Evolutionary conservation across 73 alveolate species (phyloP).

Genomic region (Effrenium voratum): DNA sequence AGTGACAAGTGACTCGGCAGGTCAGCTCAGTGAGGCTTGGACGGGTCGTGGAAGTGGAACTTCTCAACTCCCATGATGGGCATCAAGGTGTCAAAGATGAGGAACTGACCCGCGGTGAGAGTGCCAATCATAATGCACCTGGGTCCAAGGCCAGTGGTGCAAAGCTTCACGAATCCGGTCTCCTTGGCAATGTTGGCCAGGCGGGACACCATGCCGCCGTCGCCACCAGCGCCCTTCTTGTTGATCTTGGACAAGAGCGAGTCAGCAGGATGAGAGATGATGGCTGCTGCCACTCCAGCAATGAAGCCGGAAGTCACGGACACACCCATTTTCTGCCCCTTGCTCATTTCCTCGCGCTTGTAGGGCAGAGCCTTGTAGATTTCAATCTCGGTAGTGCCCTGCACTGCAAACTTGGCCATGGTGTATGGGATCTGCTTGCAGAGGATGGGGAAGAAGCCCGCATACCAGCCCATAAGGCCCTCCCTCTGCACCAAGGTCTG

Average conservation of each 20-base stretch:
- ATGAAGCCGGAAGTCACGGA: constrained; percentile 54
- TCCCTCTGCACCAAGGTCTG: constrained; percentile 15
- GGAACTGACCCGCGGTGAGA: constrained; percentile 87
- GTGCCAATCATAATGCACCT: constrained; percentile 93
- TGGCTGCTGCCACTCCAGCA: constrained; percentile 65
- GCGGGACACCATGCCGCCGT: constrained; percentile 52
- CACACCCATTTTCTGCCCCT: constrained; percentile 34
- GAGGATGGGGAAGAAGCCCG: constrained; percentile 61
- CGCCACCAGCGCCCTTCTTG: constrained; percentile 91
- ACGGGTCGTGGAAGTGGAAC: constrained; percentile 92
- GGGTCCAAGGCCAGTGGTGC: constrained; percentile 94
- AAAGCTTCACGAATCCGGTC: constrained; percentile 81
- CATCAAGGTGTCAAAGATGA: constrained; percentile 85
- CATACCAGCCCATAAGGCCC: constrained; percentile 57
- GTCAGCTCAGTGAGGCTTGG: constrained; percentile 72
- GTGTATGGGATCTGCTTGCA: constrained; percentile 93
- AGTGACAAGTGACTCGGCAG: too few relatives aligned
- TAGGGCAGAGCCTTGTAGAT: constrained; percentile 28
- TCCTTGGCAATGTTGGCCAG: constrained; percentile 38
- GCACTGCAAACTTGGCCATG: constrained; percentile 93
- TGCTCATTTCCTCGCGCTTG: constrained; percentile 52
- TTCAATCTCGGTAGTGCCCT: constrained; percentile 28
- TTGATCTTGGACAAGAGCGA: constrained; percentile 54
- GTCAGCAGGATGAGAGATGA: constrained; percentile 55
- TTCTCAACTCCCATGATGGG: constrained; percentile 92